Percentiles rank a stretch among this genome's conserved stretches.
Evolutionary conservation across 805 yeast species (phyloP).

Genomic region (Pichia nakasei): DNA sequence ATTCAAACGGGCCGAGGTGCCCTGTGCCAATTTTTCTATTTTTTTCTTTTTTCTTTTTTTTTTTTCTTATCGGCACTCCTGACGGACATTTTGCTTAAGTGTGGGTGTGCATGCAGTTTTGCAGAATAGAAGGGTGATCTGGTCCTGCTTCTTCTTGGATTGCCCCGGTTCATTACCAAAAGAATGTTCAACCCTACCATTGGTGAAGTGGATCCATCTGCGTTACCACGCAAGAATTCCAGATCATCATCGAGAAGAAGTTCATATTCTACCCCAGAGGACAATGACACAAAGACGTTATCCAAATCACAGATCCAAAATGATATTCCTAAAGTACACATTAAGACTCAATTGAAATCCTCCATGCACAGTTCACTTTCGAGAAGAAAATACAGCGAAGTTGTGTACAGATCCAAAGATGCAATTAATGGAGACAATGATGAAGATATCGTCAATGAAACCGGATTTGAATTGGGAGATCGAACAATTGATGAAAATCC

Average conservation of each 20-base stretch:
- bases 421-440: neutral
- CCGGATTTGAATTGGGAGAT: neutral
- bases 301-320: neutral
- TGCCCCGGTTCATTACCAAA: neutral
- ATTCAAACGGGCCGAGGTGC: too few species aligned
- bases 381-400: neutral
- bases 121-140: too few species aligned
- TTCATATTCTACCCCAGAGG: neutral
- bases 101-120: too few species aligned
- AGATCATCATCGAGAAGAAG: neutral
- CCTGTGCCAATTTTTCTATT: too few species aligned
- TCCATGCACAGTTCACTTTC: neutral
- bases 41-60: too few species aligned
- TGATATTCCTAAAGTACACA: slow-evolving; percentile 1
- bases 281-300: neutral
- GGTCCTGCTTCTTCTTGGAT: neutral
- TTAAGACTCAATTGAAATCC: neutral
- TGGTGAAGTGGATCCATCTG: slow-evolving; percentile 20
- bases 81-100: too few species aligned
- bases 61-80: too few species aligned
- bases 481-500: neutral
- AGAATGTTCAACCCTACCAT: slow-evolving; percentile 12
- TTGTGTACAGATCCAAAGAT: neutral
- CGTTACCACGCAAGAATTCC: neutral
- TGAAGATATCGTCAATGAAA: neutral